Conservation (phyloP, 768 basidiomycete genomes). For the Leccinum uliginosum region DNA sequence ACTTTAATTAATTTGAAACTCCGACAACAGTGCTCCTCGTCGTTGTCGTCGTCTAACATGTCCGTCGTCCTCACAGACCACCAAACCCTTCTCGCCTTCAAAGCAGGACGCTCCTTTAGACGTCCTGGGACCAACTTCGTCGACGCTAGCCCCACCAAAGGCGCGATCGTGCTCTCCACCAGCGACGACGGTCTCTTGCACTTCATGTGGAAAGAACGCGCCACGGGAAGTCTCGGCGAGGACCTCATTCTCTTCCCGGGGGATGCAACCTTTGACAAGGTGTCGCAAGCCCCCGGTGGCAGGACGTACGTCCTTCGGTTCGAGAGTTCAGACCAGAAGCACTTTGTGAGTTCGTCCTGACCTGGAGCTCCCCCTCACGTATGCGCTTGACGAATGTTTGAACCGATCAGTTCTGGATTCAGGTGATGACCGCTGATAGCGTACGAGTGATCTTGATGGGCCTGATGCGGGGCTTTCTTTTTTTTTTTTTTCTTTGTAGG, state of each 20-base stretch:
- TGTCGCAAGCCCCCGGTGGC: constrained; percentile 59
- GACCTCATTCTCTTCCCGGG: constrained; percentile 86
- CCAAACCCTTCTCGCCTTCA: constrained; percentile 43
- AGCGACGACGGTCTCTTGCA: constrained; percentile 75
- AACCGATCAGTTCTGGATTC: constrained; percentile 72
- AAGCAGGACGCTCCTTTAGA: constrained; percentile 73
- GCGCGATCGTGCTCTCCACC: constrained; percentile 63
- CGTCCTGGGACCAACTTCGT: constrained; percentile 64
- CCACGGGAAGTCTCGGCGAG: constrained; percentile 58
- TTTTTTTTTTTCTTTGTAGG: too few relatives aligned
- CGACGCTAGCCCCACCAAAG: constrained; percentile 65
- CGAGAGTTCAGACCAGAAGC: constrained; percentile 81
- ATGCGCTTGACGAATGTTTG: constrained; percentile 1
- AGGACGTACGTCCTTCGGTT: constrained; percentile 88
- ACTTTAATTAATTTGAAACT: neutral
- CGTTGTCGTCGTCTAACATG: constrained; percentile 6
- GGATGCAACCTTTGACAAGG: constrained; percentile 78
- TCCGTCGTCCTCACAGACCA: constrained; percentile 26
- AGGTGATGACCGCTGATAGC: constrained; percentile 42
- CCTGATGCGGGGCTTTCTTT: neutral
- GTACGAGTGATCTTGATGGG: constrained; percentile 2
- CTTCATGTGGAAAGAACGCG: constrained; percentile 76
- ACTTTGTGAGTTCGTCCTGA: constrained; percentile 65
- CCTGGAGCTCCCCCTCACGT: neutral
- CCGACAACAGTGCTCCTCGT: neutral